A percentile compares a stretch with the other conserved stretches of the same genome.
These are phyloP conservation scores for Sophora flavescens DNA, from an alignment of 306 rosid genomes.

Conservation along the genomic window DNA sequence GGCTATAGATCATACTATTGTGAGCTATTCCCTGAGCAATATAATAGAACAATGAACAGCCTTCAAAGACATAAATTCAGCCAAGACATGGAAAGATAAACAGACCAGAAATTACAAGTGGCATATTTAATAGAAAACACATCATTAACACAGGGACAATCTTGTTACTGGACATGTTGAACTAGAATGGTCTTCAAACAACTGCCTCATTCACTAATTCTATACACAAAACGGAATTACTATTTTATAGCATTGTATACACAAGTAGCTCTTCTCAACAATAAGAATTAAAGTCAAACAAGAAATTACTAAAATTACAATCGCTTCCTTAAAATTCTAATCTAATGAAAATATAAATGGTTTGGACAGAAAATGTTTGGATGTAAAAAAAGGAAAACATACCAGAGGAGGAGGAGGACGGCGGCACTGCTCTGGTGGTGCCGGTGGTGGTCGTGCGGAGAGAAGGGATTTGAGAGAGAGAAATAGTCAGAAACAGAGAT, in stretches of 20 bases:
- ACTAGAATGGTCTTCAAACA: constrained; percentile 18
- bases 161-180: constrained; percentile 21
- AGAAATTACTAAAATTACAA: constrained; percentile 18
- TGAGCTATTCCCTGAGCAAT: too few species aligned
- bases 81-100: constrained; percentile 8
- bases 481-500: too few species aligned
- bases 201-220: constrained; percentile 29
- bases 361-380: constrained; percentile 17
- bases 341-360: constrained; percentile 9
- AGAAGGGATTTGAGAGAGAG: too few species aligned
- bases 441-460: too few species aligned
- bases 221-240: constrained; percentile 22
- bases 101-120: background rate
- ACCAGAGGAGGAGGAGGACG: too few species aligned
- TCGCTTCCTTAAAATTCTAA: constrained; percentile 9
- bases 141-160: background rate
- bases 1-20: too few species aligned
- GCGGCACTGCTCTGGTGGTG: too few species aligned
- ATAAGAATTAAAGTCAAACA: constrained; percentile 1
- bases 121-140: constrained; percentile 3
- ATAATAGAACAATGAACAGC: too few species aligned
- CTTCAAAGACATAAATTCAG: constrained; percentile 8
- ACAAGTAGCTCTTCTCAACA: constrained; percentile 8
- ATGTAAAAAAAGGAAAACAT: too few species aligned
- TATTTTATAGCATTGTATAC: constrained; percentile 7